Evolutionary conservation across 1,284 basidiomycete genomes (phyloP), one percentile per base, ranked within the genome.

Genomic region (Sporisorium graminicola): DNA sequence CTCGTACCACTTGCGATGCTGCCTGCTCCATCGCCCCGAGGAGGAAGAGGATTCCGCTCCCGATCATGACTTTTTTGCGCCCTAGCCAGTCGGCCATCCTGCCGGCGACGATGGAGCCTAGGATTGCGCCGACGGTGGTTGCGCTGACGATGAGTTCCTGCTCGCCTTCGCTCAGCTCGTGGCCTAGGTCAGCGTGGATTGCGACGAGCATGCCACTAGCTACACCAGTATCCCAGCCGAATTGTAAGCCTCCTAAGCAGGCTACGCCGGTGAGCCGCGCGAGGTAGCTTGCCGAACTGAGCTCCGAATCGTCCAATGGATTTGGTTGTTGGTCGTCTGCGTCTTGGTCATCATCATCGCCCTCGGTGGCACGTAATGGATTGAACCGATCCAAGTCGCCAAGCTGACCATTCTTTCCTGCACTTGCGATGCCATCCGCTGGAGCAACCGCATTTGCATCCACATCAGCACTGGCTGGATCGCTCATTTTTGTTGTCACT

Each of bases 101-200:
- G 6, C 77, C 79, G 1, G 77, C 81, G 3, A 65, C 49, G 14
- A 83, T 59, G 5, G 79, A 64, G 14, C 80, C 82, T 5, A 81
- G 8, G 31, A 83, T 83, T 2, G 82, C 82, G 13, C 80, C 82
- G 14, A 77, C 72, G 2, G 80, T 83, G 2, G 82, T 83, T 10
- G 75, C 68, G 51, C 67, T 67, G 2, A 83, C 82, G 44, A 83
- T 72, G n/a, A 82, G 60, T 31, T 79, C 82, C 60, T 83, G 82
- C 56, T 81, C 80, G 12, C 73, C 75, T 13, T 79, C 69, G 50
- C 54, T 72, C 2, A 83, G 64, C n/a, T 76, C 59, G 49, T 81
- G 77, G 3, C 80, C 80, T 20, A 82, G 57, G 49, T 82, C 80
- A 12, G 58, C 31, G 31, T 74, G 70, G 13, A 82, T 80, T 0